A percentile compares a stretch with the other conserved stretches of the same genome.
Evolutionary conservation across 345 rosid genomes (phyloP).

Genomic region (Odontarrhena argentea): DNA sequence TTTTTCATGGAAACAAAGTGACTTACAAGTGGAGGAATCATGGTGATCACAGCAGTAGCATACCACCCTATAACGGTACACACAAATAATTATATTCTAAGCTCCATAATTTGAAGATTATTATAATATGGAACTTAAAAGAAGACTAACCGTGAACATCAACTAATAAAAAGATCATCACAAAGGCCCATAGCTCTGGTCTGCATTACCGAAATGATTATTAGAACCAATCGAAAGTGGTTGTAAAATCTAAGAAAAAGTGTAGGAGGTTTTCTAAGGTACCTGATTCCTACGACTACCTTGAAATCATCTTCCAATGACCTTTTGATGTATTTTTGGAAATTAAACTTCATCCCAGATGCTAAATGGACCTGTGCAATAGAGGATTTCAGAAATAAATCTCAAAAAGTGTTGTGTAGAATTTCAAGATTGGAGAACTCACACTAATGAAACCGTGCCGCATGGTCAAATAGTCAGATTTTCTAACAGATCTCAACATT

Average conservation of each 20-base stretch:
- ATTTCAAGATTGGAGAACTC: slow-evolving; percentile 40
- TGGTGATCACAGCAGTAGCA: slow-evolving; percentile 56
- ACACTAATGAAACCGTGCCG: slow-evolving; percentile 85
- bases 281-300: slow-evolving; percentile 94
- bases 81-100: slow-evolving; percentile 6
- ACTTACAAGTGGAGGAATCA: slow-evolving; percentile 78
- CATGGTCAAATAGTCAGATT: slow-evolving; percentile 82
- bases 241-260: slow-evolving; percentile 19
- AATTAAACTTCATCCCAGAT: slow-evolving; percentile 82
- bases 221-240: neutral
- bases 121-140: neutral
- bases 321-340: slow-evolving; percentile 86
- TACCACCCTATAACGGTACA: slow-evolving; percentile 65
- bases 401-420: neutral
- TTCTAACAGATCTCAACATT: slow-evolving; percentile 73
- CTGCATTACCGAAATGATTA: slow-evolving; percentile 47
- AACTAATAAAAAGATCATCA: slow-evolving; percentile 64
- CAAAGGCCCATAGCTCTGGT: slow-evolving; percentile 76
- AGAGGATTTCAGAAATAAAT: slow-evolving; percentile 10
- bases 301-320: slow-evolving; percentile 96
- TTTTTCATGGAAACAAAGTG: slow-evolving; percentile 5
- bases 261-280: slow-evolving; percentile 7
- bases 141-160: slow-evolving; percentile 70
- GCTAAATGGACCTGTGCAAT: slow-evolving; percentile 78
- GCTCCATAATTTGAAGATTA: neutral